A percentile compares a stretch with the other conserved stretches of the same genome.
Evolutionary conservation across 805 yeast species (phyloP).

Genomic region (Komagataella mondaviorum): DNA sequence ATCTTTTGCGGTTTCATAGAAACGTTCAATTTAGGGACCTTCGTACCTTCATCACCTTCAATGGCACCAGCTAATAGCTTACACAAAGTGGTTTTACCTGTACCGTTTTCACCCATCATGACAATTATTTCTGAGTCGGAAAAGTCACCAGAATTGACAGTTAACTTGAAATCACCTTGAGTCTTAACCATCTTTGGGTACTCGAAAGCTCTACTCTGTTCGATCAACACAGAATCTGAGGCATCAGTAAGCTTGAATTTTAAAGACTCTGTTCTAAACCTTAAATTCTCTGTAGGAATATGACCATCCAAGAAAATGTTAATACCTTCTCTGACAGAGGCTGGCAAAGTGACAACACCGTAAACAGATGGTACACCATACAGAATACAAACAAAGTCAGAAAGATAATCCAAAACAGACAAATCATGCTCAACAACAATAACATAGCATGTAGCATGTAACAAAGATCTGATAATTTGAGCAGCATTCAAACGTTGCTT

Average conservation of each 20-base stretch:
- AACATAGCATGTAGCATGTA: slow-evolving; percentile 67
- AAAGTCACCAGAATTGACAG: slow-evolving; percentile 77
- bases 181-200: slow-evolving; percentile 83
- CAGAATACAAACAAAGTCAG: slow-evolving; percentile 91
- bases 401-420: slow-evolving; percentile 91
- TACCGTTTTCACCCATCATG: slow-evolving; percentile 99
- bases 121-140: slow-evolving; percentile 94
- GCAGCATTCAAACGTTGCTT: slow-evolving; percentile 99
- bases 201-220: slow-evolving; percentile 62
- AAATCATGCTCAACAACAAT: slow-evolving; percentile 98
- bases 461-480: slow-evolving; percentile 75
- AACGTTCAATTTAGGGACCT: slow-evolving; percentile 80
- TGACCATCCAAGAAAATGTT: slow-evolving; percentile 97
- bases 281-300: slow-evolving; percentile 90
- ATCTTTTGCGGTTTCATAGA: slow-evolving; percentile 99
- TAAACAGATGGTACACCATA: slow-evolving; percentile 98
- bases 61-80: slow-evolving; percentile 88
- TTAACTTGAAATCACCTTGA: slow-evolving; percentile 89
- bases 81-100: slow-evolving; percentile 98
- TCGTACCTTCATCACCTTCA: slow-evolving; percentile 69
- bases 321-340: slow-evolving; percentile 98
- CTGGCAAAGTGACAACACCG: slow-evolving; percentile 95
- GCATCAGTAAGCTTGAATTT: slow-evolving; percentile 92
- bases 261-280: slow-evolving; percentile 91
- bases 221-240: slow-evolving; percentile 58